Evolutionary conservation across 1,139 yeast genomes (phyloP).

Genomic region (Protomyces gravidus): DNA sequence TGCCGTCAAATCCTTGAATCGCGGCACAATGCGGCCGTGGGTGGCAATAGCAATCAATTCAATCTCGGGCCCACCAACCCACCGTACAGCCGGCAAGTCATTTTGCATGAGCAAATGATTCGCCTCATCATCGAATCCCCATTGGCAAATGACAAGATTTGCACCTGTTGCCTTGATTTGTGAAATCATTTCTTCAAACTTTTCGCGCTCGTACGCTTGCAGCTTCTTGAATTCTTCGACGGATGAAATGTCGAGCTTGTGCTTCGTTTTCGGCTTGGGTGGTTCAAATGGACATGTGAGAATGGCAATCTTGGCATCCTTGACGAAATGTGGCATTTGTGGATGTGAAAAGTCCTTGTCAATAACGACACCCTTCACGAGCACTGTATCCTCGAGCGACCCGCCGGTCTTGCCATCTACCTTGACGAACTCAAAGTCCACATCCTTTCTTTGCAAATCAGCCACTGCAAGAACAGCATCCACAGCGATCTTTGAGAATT

Average conservation of each 20-base stretch:
- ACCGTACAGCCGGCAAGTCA: slow-evolving; percentile 89
- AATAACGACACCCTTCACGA: slow-evolving; percentile 84
- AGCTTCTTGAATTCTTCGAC: slow-evolving; percentile 89
- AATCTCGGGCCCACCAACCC: slow-evolving; percentile 98
- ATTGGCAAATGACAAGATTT: slow-evolving; percentile 93
- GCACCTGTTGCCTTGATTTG: slow-evolving; percentile 88
- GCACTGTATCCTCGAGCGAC: slow-evolving; percentile 72
- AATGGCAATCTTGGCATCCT: slow-evolving; percentile 84
- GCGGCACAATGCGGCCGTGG: slow-evolving; percentile 91
- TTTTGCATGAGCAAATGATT: slow-evolving; percentile 85
- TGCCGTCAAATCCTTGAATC: slow-evolving; percentile 83
- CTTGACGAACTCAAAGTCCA: slow-evolving; percentile 91
- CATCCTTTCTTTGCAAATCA: slow-evolving; percentile 86
- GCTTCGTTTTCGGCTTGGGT: slow-evolving; percentile 98
- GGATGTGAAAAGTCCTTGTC: slow-evolving; percentile 98
- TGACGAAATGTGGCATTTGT: slow-evolving; percentile 83
- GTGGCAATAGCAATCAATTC: slow-evolving; percentile 96
- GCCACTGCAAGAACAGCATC: slow-evolving; percentile 93
- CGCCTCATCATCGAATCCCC: slow-evolving; percentile 99
- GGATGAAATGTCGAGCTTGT: slow-evolving; percentile 83
- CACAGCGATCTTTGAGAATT: slow-evolving; percentile 94
- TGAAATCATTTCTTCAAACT: slow-evolving; percentile 85
- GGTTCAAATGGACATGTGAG: slow-evolving; percentile 99
- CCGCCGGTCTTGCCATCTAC: slow-evolving; percentile 97
- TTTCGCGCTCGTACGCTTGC: slow-evolving; percentile 86